These are phyloP conservation scores for Fragaria vesca DNA, from an alignment of 306 rosid species.

Conservation along the genomic window DNA sequence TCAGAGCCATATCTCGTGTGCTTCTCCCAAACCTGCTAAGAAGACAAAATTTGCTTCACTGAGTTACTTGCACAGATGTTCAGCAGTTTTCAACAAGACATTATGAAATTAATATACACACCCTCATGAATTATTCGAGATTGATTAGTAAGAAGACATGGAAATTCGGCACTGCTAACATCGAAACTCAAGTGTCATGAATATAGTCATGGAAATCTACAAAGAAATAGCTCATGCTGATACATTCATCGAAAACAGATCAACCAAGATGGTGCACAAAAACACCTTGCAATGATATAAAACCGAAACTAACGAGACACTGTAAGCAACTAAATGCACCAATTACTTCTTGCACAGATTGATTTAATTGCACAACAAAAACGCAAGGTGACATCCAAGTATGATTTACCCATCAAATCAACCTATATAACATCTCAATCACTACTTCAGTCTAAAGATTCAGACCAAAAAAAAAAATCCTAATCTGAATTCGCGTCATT, in stretches of 20 bases:
- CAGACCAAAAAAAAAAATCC: neutral
- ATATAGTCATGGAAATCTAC: neutral
- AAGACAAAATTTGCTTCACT: neutral
- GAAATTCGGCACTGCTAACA: neutral
- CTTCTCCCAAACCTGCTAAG: neutral
- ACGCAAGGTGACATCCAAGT: neutral
- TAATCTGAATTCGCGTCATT: neutral
- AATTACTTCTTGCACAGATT: neutral
- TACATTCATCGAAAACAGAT: neutral
- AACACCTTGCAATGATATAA: neutral
- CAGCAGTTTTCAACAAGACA: neutral
- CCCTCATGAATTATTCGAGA: neutral
- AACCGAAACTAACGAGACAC: neutral
- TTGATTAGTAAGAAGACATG: neutral
- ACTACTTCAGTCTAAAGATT: neutral
- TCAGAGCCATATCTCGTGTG: constrained; percentile 39
- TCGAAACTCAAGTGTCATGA: neutral
- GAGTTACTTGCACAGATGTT: neutral
- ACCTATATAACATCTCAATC: neutral
- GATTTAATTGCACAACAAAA: neutral
- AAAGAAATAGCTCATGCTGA: neutral
- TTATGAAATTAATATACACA: neutral
- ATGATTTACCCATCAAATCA: neutral
- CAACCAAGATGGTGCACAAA: neutral
- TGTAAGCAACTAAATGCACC: neutral